Conservation (phyloP, 1,284 basidiomycete genomes). For the Trichosporon faecale region DNA sequence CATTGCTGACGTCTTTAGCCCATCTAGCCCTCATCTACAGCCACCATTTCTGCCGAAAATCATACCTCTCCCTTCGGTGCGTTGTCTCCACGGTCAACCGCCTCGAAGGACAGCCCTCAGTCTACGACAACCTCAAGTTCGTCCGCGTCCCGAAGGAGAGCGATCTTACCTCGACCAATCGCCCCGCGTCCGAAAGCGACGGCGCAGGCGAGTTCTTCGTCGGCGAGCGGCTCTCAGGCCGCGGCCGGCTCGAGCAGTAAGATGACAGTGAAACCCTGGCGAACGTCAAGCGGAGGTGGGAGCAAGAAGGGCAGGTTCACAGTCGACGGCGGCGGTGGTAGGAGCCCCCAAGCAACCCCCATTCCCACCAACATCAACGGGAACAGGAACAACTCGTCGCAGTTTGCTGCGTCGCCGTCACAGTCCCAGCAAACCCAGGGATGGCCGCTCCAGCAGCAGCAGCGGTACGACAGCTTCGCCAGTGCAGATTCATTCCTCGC, state of each 20-base stretch:
- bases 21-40: conserved; percentile 13
- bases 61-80: conserved; percentile 43
- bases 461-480: not conserved
- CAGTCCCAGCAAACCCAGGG: conserved; percentile 25
- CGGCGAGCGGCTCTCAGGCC: conserved; percentile 11
- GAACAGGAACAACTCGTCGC: not conserved
- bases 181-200: conserved; percentile 29
- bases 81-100: conserved; percentile 44
- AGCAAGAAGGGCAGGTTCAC: conserved; percentile 50
- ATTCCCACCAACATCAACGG: conserved; percentile 8
- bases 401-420: conserved; percentile 22
- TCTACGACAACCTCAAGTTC: conserved; percentile 24
- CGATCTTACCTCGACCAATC: conserved; percentile 44
- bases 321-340: conserved; percentile 41
- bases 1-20: not conserved
- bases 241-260: conserved; percentile 21
- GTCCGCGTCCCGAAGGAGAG: conserved; percentile 32
- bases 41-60: conserved; percentile 43
- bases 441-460: conserved; percentile 14
- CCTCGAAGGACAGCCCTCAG: conserved; percentile 34
- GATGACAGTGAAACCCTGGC: conserved; percentile 45
- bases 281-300: conserved; percentile 28
- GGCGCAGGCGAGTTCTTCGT: conserved; percentile 15
- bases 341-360: not conserved
- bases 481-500: conserved; percentile 3